phyloP scores from a whole-genome alignment of 768 basidiomycete genomes.

The Termitomyces sp. region DNA sequence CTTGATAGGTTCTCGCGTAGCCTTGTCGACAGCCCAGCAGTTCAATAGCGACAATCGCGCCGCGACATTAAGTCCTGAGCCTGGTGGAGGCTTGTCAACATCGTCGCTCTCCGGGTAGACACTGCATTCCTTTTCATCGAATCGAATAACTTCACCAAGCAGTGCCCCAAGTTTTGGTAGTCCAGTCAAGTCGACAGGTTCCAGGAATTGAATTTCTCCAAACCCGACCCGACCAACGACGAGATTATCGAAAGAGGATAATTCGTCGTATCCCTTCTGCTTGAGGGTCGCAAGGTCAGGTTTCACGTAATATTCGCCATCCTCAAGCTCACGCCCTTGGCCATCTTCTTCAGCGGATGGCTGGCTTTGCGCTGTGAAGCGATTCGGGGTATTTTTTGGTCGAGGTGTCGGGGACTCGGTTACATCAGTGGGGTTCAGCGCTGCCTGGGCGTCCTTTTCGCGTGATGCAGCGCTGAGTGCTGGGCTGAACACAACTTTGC shows the following conservation, averaged over 20 bases:
- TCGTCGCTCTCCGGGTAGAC: slow-evolving; percentile 91
- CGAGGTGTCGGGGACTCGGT: slow-evolving; percentile 35
- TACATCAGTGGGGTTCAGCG: slow-evolving; percentile 22
- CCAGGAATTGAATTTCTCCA: slow-evolving; percentile 83
- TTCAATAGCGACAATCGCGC: slow-evolving; percentile 72
- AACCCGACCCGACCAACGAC: slow-evolving; percentile 90
- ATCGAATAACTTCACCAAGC: slow-evolving; percentile 81
- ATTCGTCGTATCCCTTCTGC: slow-evolving; percentile 65
- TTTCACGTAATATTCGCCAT: slow-evolving; percentile 91
- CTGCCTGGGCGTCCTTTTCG: slow-evolving; percentile 57
- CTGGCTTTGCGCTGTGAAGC: slow-evolving; percentile 33
- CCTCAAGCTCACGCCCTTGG: slow-evolving; percentile 43
- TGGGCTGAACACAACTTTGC: slow-evolving; percentile 71
- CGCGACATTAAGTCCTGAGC: slow-evolving; percentile 85
- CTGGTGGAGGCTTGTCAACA: slow-evolving; percentile 78
- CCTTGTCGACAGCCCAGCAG: slow-evolving; percentile 91
- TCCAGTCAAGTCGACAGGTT: slow-evolving; percentile 82
- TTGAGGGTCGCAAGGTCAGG: slow-evolving; percentile 75
- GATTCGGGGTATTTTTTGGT: slow-evolving; percentile 35
- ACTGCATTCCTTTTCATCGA: slow-evolving; percentile 88
- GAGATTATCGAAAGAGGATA: slow-evolving; percentile 72
- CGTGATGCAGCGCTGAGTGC: slow-evolving; percentile 71
- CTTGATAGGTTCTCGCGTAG: slow-evolving; percentile 85
- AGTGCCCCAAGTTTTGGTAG: slow-evolving; percentile 76
- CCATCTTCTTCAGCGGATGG: slow-evolving; percentile 18